phyloP scores from a whole-genome alignment of 768 basidiomycete species.

The Baorangia bicolor region DNA sequence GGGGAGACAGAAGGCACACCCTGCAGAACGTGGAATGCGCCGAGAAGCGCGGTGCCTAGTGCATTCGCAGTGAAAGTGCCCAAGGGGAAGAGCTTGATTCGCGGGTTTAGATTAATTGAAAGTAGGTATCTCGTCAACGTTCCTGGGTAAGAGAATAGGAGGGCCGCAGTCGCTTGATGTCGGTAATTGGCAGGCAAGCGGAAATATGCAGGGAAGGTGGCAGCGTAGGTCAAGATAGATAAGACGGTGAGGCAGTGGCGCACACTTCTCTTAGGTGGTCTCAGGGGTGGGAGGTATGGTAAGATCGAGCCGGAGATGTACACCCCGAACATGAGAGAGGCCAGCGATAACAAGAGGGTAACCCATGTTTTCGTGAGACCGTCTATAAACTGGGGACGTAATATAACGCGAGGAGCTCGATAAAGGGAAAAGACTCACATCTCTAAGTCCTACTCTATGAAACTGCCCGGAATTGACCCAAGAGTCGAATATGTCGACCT shows the following conservation, averaged over 20 bases:
- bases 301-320: slow-evolving; percentile 49
- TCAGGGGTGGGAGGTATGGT: slow-evolving; percentile 42
- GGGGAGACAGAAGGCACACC: slow-evolving; percentile 43
- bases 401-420: neutral
- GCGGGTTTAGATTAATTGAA: slow-evolving; percentile 68
- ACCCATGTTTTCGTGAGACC: slow-evolving; percentile 78
- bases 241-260: slow-evolving; percentile 53
- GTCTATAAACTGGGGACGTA: slow-evolving; percentile 68
- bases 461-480: slow-evolving; percentile 70
- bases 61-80: slow-evolving; percentile 80
- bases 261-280: slow-evolving; percentile 41
- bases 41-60: slow-evolving; percentile 81
- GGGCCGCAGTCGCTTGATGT: slow-evolving; percentile 78
- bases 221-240: slow-evolving; percentile 67
- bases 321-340: slow-evolving; percentile 74
- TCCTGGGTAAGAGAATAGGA: slow-evolving; percentile 89
- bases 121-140: slow-evolving; percentile 81
- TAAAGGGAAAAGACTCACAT: slow-evolving; percentile 48
- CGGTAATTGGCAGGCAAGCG: slow-evolving; percentile 66
- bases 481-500: slow-evolving; percentile 80
- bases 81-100: slow-evolving; percentile 60
- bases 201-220: slow-evolving; percentile 78
- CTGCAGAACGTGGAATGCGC: slow-evolving; percentile 70
- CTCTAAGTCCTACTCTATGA: slow-evolving; percentile 61
- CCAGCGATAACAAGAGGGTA: slow-evolving; percentile 74